Base-by-base conservation (phyloP, 192 early-diverging fungal genomes). In the Thamnidium elegans region DNA sequence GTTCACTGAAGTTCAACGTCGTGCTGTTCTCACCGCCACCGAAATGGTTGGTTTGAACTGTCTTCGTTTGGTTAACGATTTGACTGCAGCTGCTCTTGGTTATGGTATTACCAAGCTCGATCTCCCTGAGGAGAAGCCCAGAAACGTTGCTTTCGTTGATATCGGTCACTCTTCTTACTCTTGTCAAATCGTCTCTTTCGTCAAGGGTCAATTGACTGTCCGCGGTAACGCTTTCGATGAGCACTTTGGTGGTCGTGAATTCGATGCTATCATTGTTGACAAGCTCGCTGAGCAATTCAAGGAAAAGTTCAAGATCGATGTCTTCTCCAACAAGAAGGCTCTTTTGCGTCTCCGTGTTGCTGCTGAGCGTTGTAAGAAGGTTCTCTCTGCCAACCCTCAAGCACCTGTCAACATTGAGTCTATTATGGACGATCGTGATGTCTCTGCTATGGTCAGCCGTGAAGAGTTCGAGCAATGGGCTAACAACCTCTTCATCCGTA, bases 81-180 rank as follows among this genome's bases (percentile, higher is more conserved):
- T 81, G 65, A 94, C 95, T 31, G 95, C 95, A 17, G 80, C 89
- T 52, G 95, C 96, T 31, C 88, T 99, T 63, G 96, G 91, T 53
- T 99, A 99, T 73, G 96, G 96, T 77, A 97, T 99, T 79, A 99
- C 96, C 73, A 96, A 95, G 84, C 84, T 83, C 39, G 96, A 99
- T 76, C 86, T 99, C 62, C 96, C 96, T 64, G 94, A 98, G 82
- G 94, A 94, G 58, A 84, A 79, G 73, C 87, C 95, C 64, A 88
- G 90, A 62, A 91, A 89, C 73, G 91, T 99, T 47, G 90, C 89
- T 55, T 92, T 99, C 78, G 91, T 94, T 46, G 95, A 99, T 81
- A 80, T 97, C 46, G 96, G 96, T 55, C 90, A 96, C 84, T 92
- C 94, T 51, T 81, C 85, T 55, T 90, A 86, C 83, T 87, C 87